phyloP scores from a whole-genome alignment of 208 protist genomes.

The Trypanosoma scelopori region DNA sequence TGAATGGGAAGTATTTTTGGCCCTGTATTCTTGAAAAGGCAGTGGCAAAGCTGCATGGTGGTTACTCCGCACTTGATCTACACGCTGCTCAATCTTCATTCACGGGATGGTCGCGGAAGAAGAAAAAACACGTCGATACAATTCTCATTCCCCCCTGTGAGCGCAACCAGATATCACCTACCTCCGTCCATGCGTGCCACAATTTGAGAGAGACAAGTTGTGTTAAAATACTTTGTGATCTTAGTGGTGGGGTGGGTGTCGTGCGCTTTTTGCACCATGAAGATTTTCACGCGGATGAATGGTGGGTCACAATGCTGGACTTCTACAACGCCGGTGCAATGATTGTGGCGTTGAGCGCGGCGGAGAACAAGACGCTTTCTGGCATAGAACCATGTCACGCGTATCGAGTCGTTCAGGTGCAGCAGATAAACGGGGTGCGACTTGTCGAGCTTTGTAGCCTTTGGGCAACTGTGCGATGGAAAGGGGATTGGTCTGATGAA shows the following conservation, averaged over 20 bases:
- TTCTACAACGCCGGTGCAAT: constrained; percentile 24
- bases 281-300: constrained; percentile 43
- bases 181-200: background rate
- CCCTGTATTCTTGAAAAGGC: constrained; percentile 86
- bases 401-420: constrained; percentile 65
- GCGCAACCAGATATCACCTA: background rate
- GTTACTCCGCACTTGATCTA: constrained; percentile 68
- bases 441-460: constrained; percentile 62
- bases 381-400: constrained; percentile 56
- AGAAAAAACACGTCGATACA: background rate
- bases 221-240: constrained; percentile 46
- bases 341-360: constrained; percentile 45
- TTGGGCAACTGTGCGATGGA: constrained; percentile 45
- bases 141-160: background rate
- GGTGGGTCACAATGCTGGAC: constrained; percentile 44
- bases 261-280: constrained; percentile 40
- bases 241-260: constrained; percentile 68
- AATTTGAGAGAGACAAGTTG: constrained; percentile 26
- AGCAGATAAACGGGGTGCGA: constrained; percentile 54
- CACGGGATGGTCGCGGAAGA: constrained; percentile 6
- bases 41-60: constrained; percentile 80
- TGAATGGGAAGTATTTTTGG: constrained; percentile 57
- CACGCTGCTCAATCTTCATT: constrained; percentile 28
- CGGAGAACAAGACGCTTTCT: constrained; percentile 24
- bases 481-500: constrained; percentile 76